A percentile compares a stretch with the other conserved stretches of the same genome.
Conservation (phyloP, 805 yeast species). For the Candida quercuum region DNA sequence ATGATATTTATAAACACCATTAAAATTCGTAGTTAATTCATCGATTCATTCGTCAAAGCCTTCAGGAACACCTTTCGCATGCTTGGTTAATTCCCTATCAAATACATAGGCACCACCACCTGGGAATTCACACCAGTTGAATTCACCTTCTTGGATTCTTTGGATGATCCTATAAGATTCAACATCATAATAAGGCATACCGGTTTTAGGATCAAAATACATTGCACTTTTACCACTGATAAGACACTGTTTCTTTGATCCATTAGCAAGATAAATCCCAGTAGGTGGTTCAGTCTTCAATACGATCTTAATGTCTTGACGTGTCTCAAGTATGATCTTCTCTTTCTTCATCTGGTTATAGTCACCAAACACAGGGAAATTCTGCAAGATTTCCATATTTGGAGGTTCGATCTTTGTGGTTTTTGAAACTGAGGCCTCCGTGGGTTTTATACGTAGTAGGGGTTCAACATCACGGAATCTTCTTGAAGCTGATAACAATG, state of each 20-base stretch:
- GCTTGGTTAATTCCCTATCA: conserved; percentile 35
- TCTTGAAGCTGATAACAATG: conserved; percentile 45
- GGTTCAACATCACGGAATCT: conserved; percentile 53
- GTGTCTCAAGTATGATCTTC: conserved; percentile 38
- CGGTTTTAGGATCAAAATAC: conserved; percentile 84
- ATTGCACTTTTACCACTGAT: conserved; percentile 75
- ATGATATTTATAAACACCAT: no score
- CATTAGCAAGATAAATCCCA: conserved; percentile 68
- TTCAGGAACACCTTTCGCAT: conserved; percentile 84
- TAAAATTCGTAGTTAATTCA: no score
- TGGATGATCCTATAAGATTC: conserved; percentile 70
- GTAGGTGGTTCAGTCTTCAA: conserved; percentile 68
- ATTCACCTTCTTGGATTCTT: conserved; percentile 50
- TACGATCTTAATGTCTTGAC: conserved; percentile 41
- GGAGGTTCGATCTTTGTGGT: conserved; percentile 39
- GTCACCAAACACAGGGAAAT: conserved; percentile 57
- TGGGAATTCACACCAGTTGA: conserved; percentile 46
- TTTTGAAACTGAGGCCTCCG: conserved; percentile 11
- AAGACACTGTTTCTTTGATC: conserved; percentile 60
- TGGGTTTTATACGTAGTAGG: conserved; percentile 31
- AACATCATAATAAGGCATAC: conserved; percentile 80
- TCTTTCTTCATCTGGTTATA: conserved; percentile 35
- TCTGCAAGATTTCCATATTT: conserved; percentile 26
- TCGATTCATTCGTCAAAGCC: conserved; percentile 53
- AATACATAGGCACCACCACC: conserved; percentile 44